Evolutionary conservation across 805 yeast genomes (phyloP).

Genomic region (Wickerhamiella slavikovae): DNA sequence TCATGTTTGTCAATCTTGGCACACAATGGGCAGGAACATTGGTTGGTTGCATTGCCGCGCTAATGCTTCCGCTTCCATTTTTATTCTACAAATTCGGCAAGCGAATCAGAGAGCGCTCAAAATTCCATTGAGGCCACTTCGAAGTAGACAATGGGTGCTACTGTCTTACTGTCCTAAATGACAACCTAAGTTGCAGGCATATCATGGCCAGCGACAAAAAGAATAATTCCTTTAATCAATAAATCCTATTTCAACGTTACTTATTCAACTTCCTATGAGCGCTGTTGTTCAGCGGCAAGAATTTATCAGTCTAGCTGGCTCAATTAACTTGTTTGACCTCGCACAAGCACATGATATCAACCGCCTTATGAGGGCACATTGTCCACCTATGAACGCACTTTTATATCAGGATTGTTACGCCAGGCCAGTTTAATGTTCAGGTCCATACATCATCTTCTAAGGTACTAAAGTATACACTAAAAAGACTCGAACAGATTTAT

Average conservation of each 20-base stretch:
- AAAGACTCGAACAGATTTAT: too few relatives aligned
- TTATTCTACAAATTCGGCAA: conserved; percentile 40
- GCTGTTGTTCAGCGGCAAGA: background rate
- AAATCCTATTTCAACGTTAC: background rate
- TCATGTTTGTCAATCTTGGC: conserved; percentile 50
- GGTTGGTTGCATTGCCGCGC: conserved; percentile 38
- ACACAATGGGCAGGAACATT: conserved; percentile 64
- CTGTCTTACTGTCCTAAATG: too few relatives aligned
- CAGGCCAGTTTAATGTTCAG: too few relatives aligned
- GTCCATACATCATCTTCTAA: too few relatives aligned
- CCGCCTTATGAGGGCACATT: too few relatives aligned
- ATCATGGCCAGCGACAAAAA: background rate
- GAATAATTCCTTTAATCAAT: background rate
- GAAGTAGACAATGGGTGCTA: too few relatives aligned
- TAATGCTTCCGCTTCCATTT: conserved; percentile 46
- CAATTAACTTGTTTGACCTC: too few relatives aligned
- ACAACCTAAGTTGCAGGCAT: background rate
- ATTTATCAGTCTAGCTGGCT: too few relatives aligned
- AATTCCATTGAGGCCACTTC: conserved; percentile 38
- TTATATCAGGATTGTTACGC: too few relatives aligned
- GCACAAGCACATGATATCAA: too few relatives aligned
- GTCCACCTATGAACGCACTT: too few relatives aligned
- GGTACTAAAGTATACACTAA: too few relatives aligned
- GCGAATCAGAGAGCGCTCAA: conserved; percentile 29
- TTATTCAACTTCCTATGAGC: background rate